Percentiles rank a stretch among this genome's conserved stretches.
Evolutionary conservation across 371 early-diverging fungal genomes (phyloP).

Genomic region (Nosema bombycis): DNA sequence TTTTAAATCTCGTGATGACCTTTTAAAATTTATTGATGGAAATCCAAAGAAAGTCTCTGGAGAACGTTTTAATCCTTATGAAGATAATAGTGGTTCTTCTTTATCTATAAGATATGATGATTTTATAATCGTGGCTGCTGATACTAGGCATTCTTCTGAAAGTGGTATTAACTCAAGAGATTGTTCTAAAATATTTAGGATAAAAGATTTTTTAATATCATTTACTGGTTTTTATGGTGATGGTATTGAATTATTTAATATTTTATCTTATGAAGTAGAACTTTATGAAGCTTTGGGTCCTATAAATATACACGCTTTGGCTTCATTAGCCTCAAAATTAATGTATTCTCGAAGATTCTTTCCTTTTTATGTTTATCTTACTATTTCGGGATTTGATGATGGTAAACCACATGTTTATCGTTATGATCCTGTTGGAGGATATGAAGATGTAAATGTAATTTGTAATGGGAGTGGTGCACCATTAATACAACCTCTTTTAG

Average conservation of each 20-base stretch:
- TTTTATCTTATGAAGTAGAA: conserved; percentile 70
- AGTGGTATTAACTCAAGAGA: conserved; percentile 87
- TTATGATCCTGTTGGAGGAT: conserved; percentile 91
- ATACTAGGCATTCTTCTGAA: conserved; percentile 89
- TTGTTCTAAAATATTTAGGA: conserved; percentile 78
- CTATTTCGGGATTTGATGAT: conserved; percentile 80
- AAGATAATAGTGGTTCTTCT: conserved; percentile 75
- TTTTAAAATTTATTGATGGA: not conserved
- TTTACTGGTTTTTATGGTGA: conserved; percentile 90
- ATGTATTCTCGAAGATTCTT: conserved; percentile 89
- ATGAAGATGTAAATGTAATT: conserved; percentile 72
- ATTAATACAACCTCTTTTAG: conserved; percentile 92
- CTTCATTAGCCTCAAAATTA: conserved; percentile 84
- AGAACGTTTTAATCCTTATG: conserved; percentile 64
- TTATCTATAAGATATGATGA: conserved; percentile 85
- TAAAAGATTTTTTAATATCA: conserved; percentile 74
- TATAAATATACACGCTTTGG: conserved; percentile 78
- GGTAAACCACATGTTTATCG: conserved; percentile 71
- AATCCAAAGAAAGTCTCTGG: not conserved
- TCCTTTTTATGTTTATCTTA: conserved; percentile 86
- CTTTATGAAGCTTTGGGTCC: conserved; percentile 68
- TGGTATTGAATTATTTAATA: conserved; percentile 74
- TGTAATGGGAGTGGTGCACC: conserved; percentile 80
- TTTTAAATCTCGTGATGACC: not conserved
- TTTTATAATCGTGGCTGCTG: conserved; percentile 84